phyloP scores from a whole-genome alignment of 768 basidiomycete genomes.

The Tubosaeta sp. region DNA sequence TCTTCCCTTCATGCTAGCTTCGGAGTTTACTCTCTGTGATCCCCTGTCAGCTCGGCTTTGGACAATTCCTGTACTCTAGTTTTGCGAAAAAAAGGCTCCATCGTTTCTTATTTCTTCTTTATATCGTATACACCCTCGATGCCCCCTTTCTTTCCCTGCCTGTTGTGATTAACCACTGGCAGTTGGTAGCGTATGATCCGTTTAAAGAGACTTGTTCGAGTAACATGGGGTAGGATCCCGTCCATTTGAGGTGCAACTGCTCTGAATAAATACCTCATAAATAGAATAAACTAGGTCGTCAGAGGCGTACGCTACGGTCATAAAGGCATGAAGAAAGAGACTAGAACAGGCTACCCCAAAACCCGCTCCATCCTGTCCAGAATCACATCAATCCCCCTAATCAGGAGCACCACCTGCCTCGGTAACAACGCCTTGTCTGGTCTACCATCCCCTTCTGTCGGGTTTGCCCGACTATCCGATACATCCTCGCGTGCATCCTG shows the following conservation, averaged over 20 bases:
- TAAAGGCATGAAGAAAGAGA: neutral
- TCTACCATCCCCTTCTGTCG: conserved; percentile 10
- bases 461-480: neutral
- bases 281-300: neutral
- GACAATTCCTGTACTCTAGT: conserved; percentile 22
- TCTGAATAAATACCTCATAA: neutral
- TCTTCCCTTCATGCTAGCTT: conserved; percentile 3
- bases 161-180: conserved; percentile 2
- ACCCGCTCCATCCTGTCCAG: conserved; percentile 65
- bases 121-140: conserved; percentile 26
- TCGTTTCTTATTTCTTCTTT: conserved; percentile 33
- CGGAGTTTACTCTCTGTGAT: neutral
- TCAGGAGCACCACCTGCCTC: conserved; percentile 51
- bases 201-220: neutral
- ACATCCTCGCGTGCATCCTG: conserved; percentile 32
- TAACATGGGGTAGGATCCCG: no score
- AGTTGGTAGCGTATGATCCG: conserved; percentile 11
- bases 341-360: conserved; percentile 20
- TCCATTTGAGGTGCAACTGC: no score
- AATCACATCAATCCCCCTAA: conserved; percentile 57
- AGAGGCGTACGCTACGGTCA: neutral
- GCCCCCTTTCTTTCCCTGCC: neutral
- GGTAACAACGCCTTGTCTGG: conserved; percentile 44
- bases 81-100: conserved; percentile 7
- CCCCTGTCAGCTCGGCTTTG: conserved; percentile 1